Conservation (phyloP, 805 yeast genomes). For the Candida tammaniensis region DNA sequence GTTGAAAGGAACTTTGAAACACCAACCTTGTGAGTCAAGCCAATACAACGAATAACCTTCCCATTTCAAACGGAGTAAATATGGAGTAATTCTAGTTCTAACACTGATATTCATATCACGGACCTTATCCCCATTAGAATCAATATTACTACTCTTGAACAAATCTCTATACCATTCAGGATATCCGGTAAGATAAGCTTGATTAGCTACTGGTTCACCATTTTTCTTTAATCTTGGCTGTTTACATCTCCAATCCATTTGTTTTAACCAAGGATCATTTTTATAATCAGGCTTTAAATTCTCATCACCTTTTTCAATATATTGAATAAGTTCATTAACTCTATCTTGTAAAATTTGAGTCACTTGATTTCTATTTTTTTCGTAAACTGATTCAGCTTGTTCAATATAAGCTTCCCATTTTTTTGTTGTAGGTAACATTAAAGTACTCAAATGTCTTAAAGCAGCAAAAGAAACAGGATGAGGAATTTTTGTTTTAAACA, state of each 20-base stretch:
- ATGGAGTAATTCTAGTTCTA: constrained; percentile 71
- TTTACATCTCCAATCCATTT: constrained; percentile 79
- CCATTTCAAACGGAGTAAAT: constrained; percentile 78
- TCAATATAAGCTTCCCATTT: constrained; percentile 74
- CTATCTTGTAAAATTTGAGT: constrained; percentile 55
- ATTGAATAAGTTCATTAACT: constrained; percentile 55
- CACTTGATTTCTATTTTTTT: constrained; percentile 54
- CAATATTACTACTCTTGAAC: constrained; percentile 26
- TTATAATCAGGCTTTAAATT: constrained; percentile 29
- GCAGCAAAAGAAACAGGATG: constrained; percentile 96
- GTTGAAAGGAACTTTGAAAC: constrained; percentile 59
- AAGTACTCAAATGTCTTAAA: constrained; percentile 64
- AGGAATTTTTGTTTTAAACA: constrained; percentile 66
- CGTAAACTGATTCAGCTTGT: constrained; percentile 65
- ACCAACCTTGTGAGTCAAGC: constrained; percentile 84
- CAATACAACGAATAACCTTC: constrained; percentile 80
- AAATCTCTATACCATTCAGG: constrained; percentile 89
- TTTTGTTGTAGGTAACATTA: constrained; percentile 73
- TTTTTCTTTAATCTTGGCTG: constrained; percentile 62
- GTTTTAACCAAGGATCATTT: constrained; percentile 85
- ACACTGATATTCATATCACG: constrained; percentile 59
- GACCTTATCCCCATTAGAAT: constrained; percentile 27
- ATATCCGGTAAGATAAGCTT: constrained; percentile 76
- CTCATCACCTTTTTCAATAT: constrained; percentile 30
- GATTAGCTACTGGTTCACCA: constrained; percentile 68